These are phyloP conservation scores for Colletotrichum limetticola DNA, from an alignment of 2,329 filamentous ascomycete species.

Conservation along the genomic window DNA sequence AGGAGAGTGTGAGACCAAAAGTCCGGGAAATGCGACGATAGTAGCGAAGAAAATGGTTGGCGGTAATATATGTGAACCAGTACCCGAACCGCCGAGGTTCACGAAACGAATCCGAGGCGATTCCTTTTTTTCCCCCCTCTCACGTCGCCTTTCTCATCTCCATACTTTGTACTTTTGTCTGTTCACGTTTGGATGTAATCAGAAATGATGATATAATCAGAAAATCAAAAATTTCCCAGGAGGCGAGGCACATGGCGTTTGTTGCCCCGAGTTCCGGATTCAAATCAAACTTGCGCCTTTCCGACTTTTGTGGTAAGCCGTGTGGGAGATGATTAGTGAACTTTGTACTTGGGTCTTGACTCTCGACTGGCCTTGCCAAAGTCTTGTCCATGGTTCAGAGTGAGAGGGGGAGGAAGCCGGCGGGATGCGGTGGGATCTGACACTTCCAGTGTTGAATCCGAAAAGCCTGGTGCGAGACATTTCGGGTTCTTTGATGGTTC, in stretches of 20 bases:
- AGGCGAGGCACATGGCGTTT: neutral
- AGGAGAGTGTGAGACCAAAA: no score
- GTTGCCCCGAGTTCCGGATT: neutral
- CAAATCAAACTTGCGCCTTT: neutral
- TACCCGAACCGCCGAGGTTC: neutral
- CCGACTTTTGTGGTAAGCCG: neutral
- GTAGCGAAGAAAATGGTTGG: no score
- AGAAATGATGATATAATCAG: conserved; percentile 20
- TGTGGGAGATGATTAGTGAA: neutral
- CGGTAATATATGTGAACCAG: no score
- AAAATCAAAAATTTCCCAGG: neutral
- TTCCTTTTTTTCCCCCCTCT: neutral
- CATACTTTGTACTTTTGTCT: neutral
- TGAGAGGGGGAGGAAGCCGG: neutral
- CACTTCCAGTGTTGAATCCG: no score
- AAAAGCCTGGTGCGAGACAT: no score
- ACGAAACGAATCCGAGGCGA: neutral
- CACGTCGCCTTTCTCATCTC: no score
- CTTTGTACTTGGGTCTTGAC: no score
- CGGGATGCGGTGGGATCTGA: no score
- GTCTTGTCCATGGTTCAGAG: neutral
- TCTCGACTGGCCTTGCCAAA: neutral
- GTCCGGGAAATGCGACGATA: no score
- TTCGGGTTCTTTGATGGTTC: no score
- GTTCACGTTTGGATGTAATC: neutral